Conservation (phyloP, 106 monocot species). For the Hemerocallis citrina region DNA sequence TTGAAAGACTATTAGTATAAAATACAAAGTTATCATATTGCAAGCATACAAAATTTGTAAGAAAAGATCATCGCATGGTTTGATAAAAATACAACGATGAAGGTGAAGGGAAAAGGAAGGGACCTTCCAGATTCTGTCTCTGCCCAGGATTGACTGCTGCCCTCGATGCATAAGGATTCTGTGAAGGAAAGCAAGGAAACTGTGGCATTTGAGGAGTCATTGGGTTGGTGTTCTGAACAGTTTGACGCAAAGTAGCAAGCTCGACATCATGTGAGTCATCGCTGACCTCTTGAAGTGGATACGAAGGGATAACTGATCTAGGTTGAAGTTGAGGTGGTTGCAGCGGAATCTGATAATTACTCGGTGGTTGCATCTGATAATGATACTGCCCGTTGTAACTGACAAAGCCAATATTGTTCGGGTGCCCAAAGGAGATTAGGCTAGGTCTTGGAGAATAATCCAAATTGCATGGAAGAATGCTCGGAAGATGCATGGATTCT, state of each 20-base stretch:
- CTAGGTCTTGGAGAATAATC: background rate
- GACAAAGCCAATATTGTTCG: too few relatives aligned
- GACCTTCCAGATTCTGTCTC: background rate
- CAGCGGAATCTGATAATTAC: background rate
- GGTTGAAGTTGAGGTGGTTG: background rate
- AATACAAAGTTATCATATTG: background rate
- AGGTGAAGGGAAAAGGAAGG: background rate
- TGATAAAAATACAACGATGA: background rate
- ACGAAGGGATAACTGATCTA: background rate
- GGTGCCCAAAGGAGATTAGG: background rate
- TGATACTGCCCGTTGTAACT: background rate
- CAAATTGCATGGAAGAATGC: background rate
- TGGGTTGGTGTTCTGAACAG: background rate
- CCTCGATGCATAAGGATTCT: background rate
- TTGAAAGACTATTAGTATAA: background rate
- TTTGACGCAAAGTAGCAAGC: background rate
- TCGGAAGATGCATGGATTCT: background rate
- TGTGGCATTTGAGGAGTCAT: background rate
- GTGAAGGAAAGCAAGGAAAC: slow-evolving; percentile 5
- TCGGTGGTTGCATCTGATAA: too few relatives aligned
- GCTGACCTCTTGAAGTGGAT: slow-evolving; percentile 10
- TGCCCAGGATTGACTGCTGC: background rate
- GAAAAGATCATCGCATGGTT: background rate
- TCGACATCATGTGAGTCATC: slow-evolving; percentile 2
- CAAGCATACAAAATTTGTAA: background rate